A percentile compares a stretch with the other conserved stretches of the same genome.
These are phyloP conservation scores for Saccharum hybrid DNA, from an alignment of 202 grass and related monocot genomes.

Conservation along the genomic window DNA sequence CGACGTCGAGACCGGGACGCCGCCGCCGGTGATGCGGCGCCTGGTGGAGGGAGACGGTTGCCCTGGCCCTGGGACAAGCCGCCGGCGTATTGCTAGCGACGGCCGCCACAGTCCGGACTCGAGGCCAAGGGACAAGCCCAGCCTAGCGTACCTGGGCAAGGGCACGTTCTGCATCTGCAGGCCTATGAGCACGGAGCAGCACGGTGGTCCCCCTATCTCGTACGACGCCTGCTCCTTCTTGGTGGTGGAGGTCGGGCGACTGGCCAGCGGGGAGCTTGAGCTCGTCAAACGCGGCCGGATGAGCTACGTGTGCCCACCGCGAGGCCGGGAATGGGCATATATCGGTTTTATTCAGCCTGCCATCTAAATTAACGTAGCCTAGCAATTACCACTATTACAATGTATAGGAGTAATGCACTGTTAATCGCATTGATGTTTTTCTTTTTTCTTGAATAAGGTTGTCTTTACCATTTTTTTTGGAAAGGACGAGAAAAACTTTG, in stretches of 20 bases:
- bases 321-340: neutral
- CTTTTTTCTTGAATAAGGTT: no score
- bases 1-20: neutral
- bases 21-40: neutral
- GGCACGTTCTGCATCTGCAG: constrained; percentile 1
- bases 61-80: no score
- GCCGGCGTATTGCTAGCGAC: neutral
- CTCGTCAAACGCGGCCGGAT: neutral
- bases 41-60: neutral
- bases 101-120: neutral
- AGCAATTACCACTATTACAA: no score
- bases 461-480: no score
- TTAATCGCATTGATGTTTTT: no score
- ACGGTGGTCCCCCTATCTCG: neutral
- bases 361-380: no score
- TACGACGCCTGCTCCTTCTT: neutral
- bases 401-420: no score
- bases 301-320: neutral
- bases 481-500: no score
- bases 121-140: neutral
- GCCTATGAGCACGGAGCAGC: neutral
- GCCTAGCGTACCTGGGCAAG: neutral
- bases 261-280: neutral
- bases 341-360: neutral
- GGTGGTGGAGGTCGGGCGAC: neutral